Evolutionary conservation across 1,139 yeast species (phyloP), one percentile per base, ranked within the genome.

Genomic region (Lodderomyces metapsilosis): DNA sequence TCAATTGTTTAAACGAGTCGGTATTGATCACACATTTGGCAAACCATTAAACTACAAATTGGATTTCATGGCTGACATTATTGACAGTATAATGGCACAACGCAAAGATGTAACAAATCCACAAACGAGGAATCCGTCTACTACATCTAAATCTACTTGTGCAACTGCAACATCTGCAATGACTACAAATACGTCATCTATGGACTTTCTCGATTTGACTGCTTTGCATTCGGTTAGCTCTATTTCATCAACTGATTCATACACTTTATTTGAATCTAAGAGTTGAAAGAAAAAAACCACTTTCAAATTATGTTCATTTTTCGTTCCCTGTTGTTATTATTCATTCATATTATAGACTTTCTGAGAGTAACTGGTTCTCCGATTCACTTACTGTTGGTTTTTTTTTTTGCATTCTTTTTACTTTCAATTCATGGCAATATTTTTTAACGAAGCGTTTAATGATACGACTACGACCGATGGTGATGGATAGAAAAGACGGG

Each of bases 11-110:
- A 54, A 57, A 36, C 45, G 53, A 15, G 55, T 60, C 30, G 78
- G 78, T 3, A 66, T 72, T 37, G 76, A 71, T 47, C 57, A 55
- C 46, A 70, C 76, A 2, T 67, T 72, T 41, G 59, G 65, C 39
- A 72, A 72, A 47, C 78, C 78, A 2, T 56, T 72, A 47, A 62
- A 61, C 44, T 57, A 57, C 37, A 43, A 45, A n/a, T 41, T 45
- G 21, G 47, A 47, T 30, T 41, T 34, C 32, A 42, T 49, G 32
- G 41, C 44, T 4, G 21, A 36, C n/a, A 41, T 36, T 10, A 45
- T 49, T 23, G 52, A 48, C 37, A 34, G 32, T 7, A 24, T 49
- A 4, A 45, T 49, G 27, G 13, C 4, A 4, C 32, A 8, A 15
- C 11, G 32, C 11, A 13, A 28, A 15, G 12, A 13, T n/a, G 6